A percentile compares a stretch with the other conserved stretches of the same genome.
phyloP scores from a whole-genome alignment of 768 basidiomycete species.

The Coprinopsis marcescibilis region DNA sequence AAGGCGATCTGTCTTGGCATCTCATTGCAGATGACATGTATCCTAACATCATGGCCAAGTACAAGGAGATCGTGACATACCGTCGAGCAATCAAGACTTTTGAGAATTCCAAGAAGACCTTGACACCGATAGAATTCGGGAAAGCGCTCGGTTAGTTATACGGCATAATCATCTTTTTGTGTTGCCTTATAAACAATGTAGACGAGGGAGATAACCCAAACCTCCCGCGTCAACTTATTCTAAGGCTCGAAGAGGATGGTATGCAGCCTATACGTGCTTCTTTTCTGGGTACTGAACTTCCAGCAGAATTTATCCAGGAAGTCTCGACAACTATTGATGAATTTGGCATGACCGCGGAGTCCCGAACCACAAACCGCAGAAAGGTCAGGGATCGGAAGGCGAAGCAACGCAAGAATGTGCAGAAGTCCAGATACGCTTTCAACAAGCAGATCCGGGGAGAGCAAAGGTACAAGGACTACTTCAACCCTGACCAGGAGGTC shows the following conservation, averaged over 20 bases:
- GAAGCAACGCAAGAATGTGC: slow-evolving; percentile 41
- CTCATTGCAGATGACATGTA: slow-evolving; percentile 57
- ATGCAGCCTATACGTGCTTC: background rate
- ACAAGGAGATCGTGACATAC: slow-evolving; percentile 64
- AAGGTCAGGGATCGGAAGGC: slow-evolving; percentile 34
- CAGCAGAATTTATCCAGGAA: slow-evolving; percentile 54
- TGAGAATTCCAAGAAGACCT: slow-evolving; percentile 42
- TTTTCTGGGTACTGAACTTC: background rate
- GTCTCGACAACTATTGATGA: slow-evolving; percentile 44
- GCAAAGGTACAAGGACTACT: slow-evolving; percentile 58
- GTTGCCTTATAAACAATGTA: background rate
- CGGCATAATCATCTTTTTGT: background rate
- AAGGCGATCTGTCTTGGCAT: slow-evolving; percentile 59
- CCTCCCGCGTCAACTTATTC: slow-evolving; percentile 53
- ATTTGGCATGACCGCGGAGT: slow-evolving; percentile 37
- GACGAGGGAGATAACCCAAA: slow-evolving; percentile 43
- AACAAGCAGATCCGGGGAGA: slow-evolving; percentile 39
- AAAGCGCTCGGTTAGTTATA: slow-evolving; percentile 46
- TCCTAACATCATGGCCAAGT: slow-evolving; percentile 54
- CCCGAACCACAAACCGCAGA: slow-evolving; percentile 29
- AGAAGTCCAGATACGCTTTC: slow-evolving; percentile 56
- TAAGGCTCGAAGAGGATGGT: slow-evolving; percentile 71
- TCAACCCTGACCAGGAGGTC: slow-evolving; percentile 52
- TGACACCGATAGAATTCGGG: slow-evolving; percentile 46
- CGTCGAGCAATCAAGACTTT: slow-evolving; percentile 70